Evolutionary conservation across 352 stramenopile species (phyloP).

Genomic region (Pythium aristosporum): DNA sequence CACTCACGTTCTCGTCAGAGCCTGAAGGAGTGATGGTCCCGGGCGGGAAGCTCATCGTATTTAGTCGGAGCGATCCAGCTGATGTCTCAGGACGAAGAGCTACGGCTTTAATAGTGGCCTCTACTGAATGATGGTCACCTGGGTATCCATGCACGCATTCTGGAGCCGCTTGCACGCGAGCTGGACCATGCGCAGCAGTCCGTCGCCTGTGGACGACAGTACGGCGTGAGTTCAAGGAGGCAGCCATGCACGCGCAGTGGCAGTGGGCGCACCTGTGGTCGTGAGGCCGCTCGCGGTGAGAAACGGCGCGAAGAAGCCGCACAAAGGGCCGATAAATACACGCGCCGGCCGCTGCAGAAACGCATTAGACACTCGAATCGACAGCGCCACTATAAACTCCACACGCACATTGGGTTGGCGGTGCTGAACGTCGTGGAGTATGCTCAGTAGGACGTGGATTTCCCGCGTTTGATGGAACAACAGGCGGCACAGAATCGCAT

Average conservation of each 20-base stretch:
- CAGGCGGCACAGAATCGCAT: background rate
- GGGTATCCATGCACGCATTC: background rate
- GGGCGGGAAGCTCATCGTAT: background rate
- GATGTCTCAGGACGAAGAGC: background rate
- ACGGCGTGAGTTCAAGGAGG: background rate
- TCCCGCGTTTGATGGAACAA: conserved; percentile 4
- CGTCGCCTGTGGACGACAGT: conserved; percentile 11
- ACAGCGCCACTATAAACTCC: background rate
- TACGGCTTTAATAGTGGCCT: conserved; percentile 10
- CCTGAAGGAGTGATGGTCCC: background rate
- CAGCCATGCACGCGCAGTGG: background rate
- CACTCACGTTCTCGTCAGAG: background rate
- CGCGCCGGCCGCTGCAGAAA: conserved; percentile 17
- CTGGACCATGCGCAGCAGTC: conserved; percentile 19
- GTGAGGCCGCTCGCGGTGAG: conserved; percentile 36
- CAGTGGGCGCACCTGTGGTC: conserved; percentile 25
- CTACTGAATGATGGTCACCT: conserved; percentile 18
- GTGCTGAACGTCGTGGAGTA: conserved; percentile 12
- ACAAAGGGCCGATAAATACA: conserved; percentile 36
- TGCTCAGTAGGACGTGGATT: conserved; percentile 17
- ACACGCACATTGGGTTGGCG: conserved; percentile 10
- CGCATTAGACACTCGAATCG: background rate
- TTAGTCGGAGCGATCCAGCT: background rate
- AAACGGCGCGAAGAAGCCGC: conserved; percentile 38
- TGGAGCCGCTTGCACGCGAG: conserved; percentile 13